phyloP scores from a whole-genome alignment of 495 filamentous ascomycete genomes.

The Trichoderma orchidacearum region DNA sequence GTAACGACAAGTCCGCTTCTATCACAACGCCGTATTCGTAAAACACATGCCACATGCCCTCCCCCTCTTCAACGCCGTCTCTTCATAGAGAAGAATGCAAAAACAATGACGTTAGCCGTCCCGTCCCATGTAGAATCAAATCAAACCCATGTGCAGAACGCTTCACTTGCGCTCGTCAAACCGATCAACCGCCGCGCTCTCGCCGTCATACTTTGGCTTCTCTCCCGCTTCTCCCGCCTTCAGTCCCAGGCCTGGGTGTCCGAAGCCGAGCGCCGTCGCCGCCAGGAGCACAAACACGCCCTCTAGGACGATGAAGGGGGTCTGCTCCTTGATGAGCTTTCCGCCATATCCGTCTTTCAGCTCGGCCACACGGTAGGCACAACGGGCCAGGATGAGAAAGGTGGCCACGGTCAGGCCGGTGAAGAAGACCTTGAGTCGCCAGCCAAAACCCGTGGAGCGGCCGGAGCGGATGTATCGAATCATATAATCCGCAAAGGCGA shows the following conservation, averaged over 20 bases:
- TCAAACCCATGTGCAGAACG: too few relatives aligned
- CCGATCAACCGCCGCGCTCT: neutral
- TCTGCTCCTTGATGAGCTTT: constrained; percentile 23
- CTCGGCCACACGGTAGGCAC: constrained; percentile 35
- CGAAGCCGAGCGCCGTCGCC: neutral
- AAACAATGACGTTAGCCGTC: too few relatives aligned
- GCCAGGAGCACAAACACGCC: constrained; percentile 18
- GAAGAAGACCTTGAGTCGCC: constrained; percentile 23
- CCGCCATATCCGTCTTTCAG: constrained; percentile 31
- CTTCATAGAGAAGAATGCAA: too few relatives aligned
- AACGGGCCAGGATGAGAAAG: constrained; percentile 27
- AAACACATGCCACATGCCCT: too few relatives aligned
- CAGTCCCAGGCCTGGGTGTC: constrained; percentile 1
- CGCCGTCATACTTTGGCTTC: neutral
- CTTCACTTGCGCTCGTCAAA: neutral
- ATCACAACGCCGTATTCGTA: too few relatives aligned
- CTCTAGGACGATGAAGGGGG: constrained; percentile 33
- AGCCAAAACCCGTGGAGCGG: neutral
- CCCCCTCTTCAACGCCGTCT: too few relatives aligned
- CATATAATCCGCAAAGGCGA: constrained; percentile 25
- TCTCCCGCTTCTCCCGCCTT: neutral
- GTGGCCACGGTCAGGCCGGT: constrained; percentile 23
- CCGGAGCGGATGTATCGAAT: constrained; percentile 14
- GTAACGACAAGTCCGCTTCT: too few relatives aligned
- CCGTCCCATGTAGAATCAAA: too few relatives aligned